Base-by-base conservation (phyloP, 768 basidiomycete genomes). In the Suillus subluteus region DNA sequence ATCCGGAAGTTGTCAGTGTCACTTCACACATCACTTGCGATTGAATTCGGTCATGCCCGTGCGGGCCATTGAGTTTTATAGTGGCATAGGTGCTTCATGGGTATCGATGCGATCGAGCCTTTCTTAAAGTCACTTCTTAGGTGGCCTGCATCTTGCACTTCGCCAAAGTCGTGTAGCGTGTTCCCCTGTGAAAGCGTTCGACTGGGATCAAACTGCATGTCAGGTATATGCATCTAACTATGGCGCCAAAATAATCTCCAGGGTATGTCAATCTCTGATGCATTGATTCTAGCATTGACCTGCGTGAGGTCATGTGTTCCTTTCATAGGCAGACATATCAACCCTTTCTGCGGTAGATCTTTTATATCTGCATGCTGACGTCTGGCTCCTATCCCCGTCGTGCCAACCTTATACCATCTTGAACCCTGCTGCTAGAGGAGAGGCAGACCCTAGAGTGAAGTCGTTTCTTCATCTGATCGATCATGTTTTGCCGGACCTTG, bases 351-450 rank as follows among this genome's bases (percentile, higher is more conserved):
- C 88, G 1, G 56, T 76, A 3, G 76, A 80, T 18, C 76, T 94
- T 7, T 79, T 82, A 15, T 65, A 70, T 23, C 77, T 85, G 32
- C 67, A 84, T 62, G 89, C 91, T 21, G 76, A 88, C 67, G 74
- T 92, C 6, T 94, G 93, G 92, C 83, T 94, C 21, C 76, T 93
- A 55, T 94, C 92, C 0, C 93, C 92, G 6, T 87, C 92, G 8
- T 95, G 92, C 74, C 92, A 94, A 72, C 93, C 93, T 0, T 94
- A 94, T 71, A 94, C 93, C 0, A 85, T 92, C 3, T 79, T 95
- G 62, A 93, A 92, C 72, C 88, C 91, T 4, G 80, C 83, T 16
- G 89, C 90, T 11, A 89, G 88, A 79, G 91, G 90, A 12, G 85
- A 84, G 9, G 78, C 78, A 13, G 93, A 95, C 78, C 90, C 92